A percentile compares a stretch with the other conserved stretches of the same genome.
phyloP scores from a whole-genome alignment of 129 eudicot genomes.

The Helianthus tuberosus region DNA sequence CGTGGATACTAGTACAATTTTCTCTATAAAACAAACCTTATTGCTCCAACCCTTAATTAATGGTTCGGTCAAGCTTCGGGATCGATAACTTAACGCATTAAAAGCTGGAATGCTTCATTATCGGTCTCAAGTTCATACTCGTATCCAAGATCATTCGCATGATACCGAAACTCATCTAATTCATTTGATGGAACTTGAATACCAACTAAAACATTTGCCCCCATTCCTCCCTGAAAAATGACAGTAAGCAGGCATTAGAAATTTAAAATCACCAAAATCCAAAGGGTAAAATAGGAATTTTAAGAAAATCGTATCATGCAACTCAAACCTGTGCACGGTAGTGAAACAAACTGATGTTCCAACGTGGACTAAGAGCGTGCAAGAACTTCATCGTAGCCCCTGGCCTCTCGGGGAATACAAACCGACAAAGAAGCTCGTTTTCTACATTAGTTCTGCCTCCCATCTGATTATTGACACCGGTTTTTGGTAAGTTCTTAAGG shows the following conservation, averaged over 20 bases:
- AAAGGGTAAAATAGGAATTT: not conserved
- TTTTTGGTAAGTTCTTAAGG: conserved; percentile 19
- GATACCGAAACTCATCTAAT: conserved; percentile 61
- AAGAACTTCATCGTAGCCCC: conserved; percentile 93
- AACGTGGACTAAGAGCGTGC: conserved; percentile 85
- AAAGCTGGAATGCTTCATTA: conserved; percentile 61
- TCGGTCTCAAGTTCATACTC: conserved; percentile 59
- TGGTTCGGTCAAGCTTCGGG: not conserved
- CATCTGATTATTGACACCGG: conserved; percentile 54
- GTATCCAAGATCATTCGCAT: conserved; percentile 79
- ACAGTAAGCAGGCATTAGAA: conserved; percentile 4
- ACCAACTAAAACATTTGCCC: conserved; percentile 95
- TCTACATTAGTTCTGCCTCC: conserved; percentile 83
- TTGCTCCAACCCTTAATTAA: not conserved
- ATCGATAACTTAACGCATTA: conserved; percentile 55
- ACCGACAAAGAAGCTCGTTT: conserved; percentile 86
- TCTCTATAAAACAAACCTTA: not conserved
- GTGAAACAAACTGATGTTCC: conserved; percentile 97
- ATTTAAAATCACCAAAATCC: conserved; percentile 7
- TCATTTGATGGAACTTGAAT: conserved; percentile 69
- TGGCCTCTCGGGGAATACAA: conserved; percentile 90
- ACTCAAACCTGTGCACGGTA: conserved; percentile 88
- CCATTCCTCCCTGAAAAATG: conserved; percentile 75
- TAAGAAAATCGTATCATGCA: conserved; percentile 39
- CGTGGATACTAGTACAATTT: not conserved